Evolutionary conservation across 345 rosid genomes (phyloP).

Genomic region (Leavenworthia alabamica): DNA sequence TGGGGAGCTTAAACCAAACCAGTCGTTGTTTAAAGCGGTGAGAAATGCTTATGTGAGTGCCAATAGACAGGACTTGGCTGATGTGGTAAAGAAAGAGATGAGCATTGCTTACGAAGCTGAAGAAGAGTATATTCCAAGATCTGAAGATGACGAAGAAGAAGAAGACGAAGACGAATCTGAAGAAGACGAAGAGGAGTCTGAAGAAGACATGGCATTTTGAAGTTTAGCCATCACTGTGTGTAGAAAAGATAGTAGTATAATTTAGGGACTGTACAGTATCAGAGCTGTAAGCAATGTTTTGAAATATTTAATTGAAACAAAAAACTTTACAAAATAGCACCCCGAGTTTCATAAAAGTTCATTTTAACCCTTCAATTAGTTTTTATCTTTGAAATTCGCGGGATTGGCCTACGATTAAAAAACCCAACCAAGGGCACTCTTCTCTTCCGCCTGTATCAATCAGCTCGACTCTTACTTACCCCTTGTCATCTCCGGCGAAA

Average conservation of each 20-base stretch:
- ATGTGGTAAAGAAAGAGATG: constrained; percentile 60
- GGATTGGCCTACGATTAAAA: background rate
- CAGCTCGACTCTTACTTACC: background rate
- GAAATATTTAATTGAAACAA: too few species aligned
- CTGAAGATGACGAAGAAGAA: constrained; percentile 25
- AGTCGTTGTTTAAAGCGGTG: constrained; percentile 57
- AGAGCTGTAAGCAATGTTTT: too few species aligned
- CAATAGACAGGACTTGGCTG: constrained; percentile 63
- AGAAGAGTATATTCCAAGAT: background rate
- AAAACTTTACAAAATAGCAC: background rate
- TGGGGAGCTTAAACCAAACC: constrained; percentile 50
- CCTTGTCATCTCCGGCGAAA: constrained; percentile 21
- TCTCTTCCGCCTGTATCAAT: background rate
- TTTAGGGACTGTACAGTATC: constrained; percentile 11
- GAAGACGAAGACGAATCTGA: background rate
- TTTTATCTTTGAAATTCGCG: background rate
- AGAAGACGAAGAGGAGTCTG: constrained; percentile 13
- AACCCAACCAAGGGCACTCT: background rate
- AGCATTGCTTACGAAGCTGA: constrained; percentile 40
- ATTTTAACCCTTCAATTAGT: background rate
- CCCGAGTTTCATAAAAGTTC: background rate
- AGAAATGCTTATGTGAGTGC: constrained; percentile 51
- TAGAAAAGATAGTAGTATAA: constrained; percentile 17
- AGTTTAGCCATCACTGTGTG: constrained; percentile 8
- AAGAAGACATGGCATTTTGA: constrained; percentile 20